Evolutionary conservation across 139 green algal genomes (phyloP), one percentile per base, ranked within the genome.

Genomic region (Haematococcus lacustris): DNA sequence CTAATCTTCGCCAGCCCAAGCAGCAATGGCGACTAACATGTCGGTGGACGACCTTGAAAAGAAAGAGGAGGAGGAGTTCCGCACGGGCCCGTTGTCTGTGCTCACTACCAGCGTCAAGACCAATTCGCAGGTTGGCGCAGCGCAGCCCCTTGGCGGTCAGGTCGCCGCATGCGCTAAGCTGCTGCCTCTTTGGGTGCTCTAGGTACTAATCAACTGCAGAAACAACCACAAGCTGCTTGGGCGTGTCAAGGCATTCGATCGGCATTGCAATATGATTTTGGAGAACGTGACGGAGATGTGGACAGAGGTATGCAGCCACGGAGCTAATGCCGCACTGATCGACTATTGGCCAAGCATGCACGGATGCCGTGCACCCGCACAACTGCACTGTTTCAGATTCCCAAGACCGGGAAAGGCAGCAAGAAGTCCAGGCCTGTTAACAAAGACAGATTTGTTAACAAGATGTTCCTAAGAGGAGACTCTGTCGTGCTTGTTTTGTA

Each of bases 261-360:
- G 95, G 38, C 95, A 99, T 82, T 98, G 89, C 86, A 99, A 99
- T 87, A 98, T 99, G 95, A 85, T 99, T 26, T 72, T 99, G 34
- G 95, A 99, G 74, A 98, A 98, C 73, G 95, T 99, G 17, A 97
- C 96, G 67, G 95, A 99, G 83, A 97, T 99, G 88, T 99, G 96
- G 96, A 97, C 91, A 53, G 95, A 99, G 88, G 91, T 94, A 82
- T 26, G 74, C n/a, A 39, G 5, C 3, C 34, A 64, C 33, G 53
- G 53, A 64, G 13, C 43, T 17, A 17, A 53, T 53, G 43, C 43
- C 13, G 21, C 47, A 57, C 47, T 28, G 47, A 13, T 57, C 13
- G 21, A 28, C 21, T 57, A 21, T 21, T 57, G n/a, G n/a, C n/a
- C n/a, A n/a, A n/a, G n/a, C n/a, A n/a, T n/a, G n/a, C n/a, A n/a